Evolutionary conservation across 495 filamentous ascomycete genomes (phyloP), one percentile per base, ranked within the genome.

Genomic region (Parathielavia hyrcaniae): DNA sequence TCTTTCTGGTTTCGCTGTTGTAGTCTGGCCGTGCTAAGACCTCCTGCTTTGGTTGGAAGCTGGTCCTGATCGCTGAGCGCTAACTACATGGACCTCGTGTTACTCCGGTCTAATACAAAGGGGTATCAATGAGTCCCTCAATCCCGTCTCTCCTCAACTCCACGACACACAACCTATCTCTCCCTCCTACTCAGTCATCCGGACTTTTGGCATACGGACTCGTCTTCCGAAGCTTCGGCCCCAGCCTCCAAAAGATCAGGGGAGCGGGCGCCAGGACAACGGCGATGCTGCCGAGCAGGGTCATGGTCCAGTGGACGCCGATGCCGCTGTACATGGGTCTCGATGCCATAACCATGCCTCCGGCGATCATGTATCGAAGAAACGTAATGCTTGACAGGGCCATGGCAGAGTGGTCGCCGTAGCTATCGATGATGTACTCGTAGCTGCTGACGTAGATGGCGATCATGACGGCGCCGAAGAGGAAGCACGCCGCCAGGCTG

Each of bases 361-460:
- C 79, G 2, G 81, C 76, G 35, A 75, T 72, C 14, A 72, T 63
- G 50, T 83, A 83, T 23, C 81, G 67, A 13, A 78, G 68, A 13
- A 81, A 67, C 4, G 79, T 80, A 53, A 79, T 74, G 58, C 74
- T 75, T 4, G 76, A 75, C 43, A 83, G 68, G 3, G 64, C 52
- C 66, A 69, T 75, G 2, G 76, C 79, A 1, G 75, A 64, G 50
- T 75, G 72, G 45, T 68, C 67, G 12, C 74, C 77, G 63, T 83
- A 84, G 22, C 69, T 70, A 53, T 82, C 79, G 45, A 83, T 79
- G 47, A 83, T 75, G 61, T 83, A 84, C 68, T 79, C 73, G 62
- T 81, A 80, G 35, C 67, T 72, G 59, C 70, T 70, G 60, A 79
- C 74, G 63, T 79, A 84, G n/a, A 73, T 61, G 11, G 65, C 60